Conservation (phyloP, 2,329 filamentous ascomycete genomes). For the Colletotrichum sp. region DNA sequence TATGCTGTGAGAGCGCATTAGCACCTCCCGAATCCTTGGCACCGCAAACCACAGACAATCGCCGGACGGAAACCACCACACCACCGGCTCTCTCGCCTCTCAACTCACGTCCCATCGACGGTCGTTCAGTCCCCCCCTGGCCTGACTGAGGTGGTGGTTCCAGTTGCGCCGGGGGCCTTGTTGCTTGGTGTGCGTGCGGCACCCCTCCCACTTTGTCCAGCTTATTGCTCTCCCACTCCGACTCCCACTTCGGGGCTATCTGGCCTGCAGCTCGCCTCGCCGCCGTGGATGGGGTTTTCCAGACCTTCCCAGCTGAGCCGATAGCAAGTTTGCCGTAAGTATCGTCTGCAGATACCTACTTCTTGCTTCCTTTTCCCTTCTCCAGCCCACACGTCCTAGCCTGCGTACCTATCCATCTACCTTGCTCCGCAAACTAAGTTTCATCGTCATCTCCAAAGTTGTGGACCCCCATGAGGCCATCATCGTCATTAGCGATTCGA, state of each 20-base stretch:
- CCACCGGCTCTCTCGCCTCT: background rate
- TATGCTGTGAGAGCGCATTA: constrained; percentile 2
- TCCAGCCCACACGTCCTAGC: background rate
- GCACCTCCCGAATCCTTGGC: background rate
- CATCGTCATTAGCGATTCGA: background rate
- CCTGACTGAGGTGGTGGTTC: background rate
- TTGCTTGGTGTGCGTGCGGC: background rate
- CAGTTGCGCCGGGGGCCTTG: constrained; percentile 18
- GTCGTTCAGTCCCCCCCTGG: background rate
- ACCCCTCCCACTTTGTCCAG: background rate
- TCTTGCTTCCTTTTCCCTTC: background rate
- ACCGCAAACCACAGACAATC: background rate
- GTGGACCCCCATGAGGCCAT: background rate
- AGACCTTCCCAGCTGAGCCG: constrained; percentile 1
- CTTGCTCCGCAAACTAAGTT: background rate
- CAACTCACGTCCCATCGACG: background rate
- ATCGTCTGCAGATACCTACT: background rate
- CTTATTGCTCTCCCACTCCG: background rate
- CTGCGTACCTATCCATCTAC: background rate
- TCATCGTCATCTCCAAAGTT: background rate
- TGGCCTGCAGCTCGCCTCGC: constrained; percentile 18
- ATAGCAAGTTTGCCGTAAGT: constrained; percentile 13
- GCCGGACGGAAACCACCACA: background rate
- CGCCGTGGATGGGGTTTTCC: constrained; percentile 8
- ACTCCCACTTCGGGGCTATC: constrained; percentile 5